Evolutionary conservation across 2,329 filamentous ascomycete species (phyloP).

Genomic region (Ophiostoma perfectum): DNA sequence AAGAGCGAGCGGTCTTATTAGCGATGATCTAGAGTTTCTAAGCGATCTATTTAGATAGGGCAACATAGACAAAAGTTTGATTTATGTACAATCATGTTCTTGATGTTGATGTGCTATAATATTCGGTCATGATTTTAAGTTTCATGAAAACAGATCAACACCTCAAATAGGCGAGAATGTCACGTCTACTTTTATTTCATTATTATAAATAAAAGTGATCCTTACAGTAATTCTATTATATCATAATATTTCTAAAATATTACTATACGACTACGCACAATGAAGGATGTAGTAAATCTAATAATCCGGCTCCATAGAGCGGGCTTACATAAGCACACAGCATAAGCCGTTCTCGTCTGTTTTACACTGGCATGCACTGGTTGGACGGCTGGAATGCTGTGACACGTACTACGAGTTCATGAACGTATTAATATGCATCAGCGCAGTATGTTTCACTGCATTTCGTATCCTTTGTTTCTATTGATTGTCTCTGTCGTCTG

Average conservation of each 20-base stretch:
- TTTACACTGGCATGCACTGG: background rate
- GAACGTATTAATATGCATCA: too few species aligned
- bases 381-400: background rate
- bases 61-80: constrained; percentile 7
- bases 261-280: background rate
- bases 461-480: background rate
- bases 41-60: background rate
- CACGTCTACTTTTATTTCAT: background rate
- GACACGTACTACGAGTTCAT: background rate
- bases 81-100: background rate
- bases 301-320: too few species aligned
- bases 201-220: background rate
- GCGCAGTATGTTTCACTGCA: too few species aligned
- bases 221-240: too few species aligned
- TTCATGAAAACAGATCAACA: too few species aligned
- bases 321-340: background rate
- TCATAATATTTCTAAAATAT: background rate
- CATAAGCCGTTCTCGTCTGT: background rate
- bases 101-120: background rate
- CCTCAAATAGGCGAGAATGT: too few species aligned
- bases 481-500: background rate
- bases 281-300: background rate
- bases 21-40: constrained; percentile 3
- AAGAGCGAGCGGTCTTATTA: background rate
- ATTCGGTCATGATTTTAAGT: too few species aligned